Base-by-base conservation (phyloP, 1,139 yeast species). In the Suhomyces taliae region DNA sequence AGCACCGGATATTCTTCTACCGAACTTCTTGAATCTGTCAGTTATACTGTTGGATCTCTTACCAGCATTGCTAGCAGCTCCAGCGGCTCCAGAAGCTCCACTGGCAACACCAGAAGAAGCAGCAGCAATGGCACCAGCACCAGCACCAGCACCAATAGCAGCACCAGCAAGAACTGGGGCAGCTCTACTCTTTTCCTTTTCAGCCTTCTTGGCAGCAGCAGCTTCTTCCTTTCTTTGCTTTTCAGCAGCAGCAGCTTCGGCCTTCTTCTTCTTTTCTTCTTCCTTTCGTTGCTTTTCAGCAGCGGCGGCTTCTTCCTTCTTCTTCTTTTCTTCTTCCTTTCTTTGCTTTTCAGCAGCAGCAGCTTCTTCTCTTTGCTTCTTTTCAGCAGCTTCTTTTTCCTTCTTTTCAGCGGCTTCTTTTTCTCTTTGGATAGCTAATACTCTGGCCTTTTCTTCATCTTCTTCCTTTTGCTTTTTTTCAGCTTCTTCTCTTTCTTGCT, bases 391-490 rank as follows among this genome's bases (percentile, higher is more conserved):
- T 24, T 33, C 42, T 27, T 33, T 15, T 12, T 35, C 36, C 7
- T 34, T 55, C 47, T 67, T 72, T 56, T 70, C 76, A 44, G 66
- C 66, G 39, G 64, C 71, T 45, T 69, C 60, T 50, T 68, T 62
- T 43, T 66, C 62, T 67, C 34, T 60, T 61, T 47, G 62, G 60
- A 46, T 39, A 40, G 36, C 38, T 34, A 34, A 41, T 39, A 41
- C 49, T 15, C 32, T 48, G 41, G 53, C 61, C 27, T 37, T 37
- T 35, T 39, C 31, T 10, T 39, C 35, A 12, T 32, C 42, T 7
- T 11, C 32, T 24, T 33, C 42, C 27, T 39, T 15, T 12, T 35
- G 31, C 5, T 34, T 55, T 46, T 67, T 72, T 56, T 70, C 76
- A 44, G 66, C 66, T 43, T 66, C 62, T 11, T 38, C 47, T n/a